Evolutionary conservation across 1,284 basidiomycete genomes (phyloP), one percentile per base, ranked within the genome.

Genomic region (Cystobasidium slooffiae): DNA sequence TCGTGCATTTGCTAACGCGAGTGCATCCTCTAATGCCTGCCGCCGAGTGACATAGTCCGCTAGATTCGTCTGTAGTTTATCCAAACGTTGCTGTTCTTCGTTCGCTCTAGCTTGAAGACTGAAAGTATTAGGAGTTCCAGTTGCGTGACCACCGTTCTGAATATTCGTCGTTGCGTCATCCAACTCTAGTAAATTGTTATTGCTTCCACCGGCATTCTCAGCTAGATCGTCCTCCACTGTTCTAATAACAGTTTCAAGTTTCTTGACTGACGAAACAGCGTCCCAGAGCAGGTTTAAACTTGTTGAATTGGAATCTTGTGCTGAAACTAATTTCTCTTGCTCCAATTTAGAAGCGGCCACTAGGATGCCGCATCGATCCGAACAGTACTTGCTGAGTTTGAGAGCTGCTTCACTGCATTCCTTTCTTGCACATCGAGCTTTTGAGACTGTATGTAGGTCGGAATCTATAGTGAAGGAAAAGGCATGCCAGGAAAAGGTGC

Each of bases 321-420:
- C n/a, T 6, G 56, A 41, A 1, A 44, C 1, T 37, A 20, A 37
- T n/a, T n/a, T 14, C 6, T 55, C 49, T 18, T 76, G 68, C n/a
- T 77, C 75, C 24, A 80, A 76, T 9, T 76, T 76, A 1, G 75
- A 58, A 2, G 78, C 75, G 14, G 77, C 77, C 53, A 78, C 78
- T 37, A 73, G 63, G 49, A 79, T 68, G 41, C 79, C 79, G 55
- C 79, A 80, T 22, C 65, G 77, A 61, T 79, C 78, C 56, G 70
- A 76, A 68, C 79, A 80, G 80, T 91, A 94, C 81, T 93, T 93
- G 18, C 91, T 93, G 78, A 91, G 87, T 20, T 90, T 89, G 16
- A 90, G 88, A 12, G 89, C 88, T 10, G 92, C 89, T 76, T 88
- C 89, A 80, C 89, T 90, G 80, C 92, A 94, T 6, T 70, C 79